A percentile compares a stretch with the other conserved stretches of the same genome.
phyloP scores from a whole-genome alignment of 768 basidiomycete genomes.

The Fistulinella prunicolor region DNA sequence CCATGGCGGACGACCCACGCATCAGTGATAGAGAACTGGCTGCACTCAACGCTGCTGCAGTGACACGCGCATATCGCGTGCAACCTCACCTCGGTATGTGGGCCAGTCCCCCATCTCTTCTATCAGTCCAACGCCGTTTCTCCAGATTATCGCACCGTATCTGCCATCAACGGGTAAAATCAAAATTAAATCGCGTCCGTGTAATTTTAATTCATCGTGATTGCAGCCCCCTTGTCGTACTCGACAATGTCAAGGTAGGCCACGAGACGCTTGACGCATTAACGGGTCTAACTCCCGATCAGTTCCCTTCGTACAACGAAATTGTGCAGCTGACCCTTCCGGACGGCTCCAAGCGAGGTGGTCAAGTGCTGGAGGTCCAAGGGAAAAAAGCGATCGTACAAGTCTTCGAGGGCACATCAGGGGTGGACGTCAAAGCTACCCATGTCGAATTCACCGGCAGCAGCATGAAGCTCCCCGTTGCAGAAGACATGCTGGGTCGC shows the following conservation, averaged over 20 bases:
- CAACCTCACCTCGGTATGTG: constrained; percentile 80
- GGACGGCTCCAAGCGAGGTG: constrained; percentile 92
- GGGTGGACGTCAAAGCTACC: constrained; percentile 95
- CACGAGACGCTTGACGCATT: constrained; percentile 1
- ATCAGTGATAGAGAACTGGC: constrained; percentile 72
- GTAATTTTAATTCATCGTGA: constrained; percentile 8
- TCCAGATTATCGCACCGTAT: constrained; percentile 95
- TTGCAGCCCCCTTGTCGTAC: constrained; percentile 86
- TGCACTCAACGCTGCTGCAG: constrained; percentile 83
- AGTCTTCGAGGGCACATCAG: constrained; percentile 97
- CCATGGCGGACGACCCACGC: constrained; percentile 50
- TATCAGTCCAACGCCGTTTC: constrained; percentile 9
- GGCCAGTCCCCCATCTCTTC: constrained; percentile 3
- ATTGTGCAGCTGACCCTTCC: constrained; percentile 94
- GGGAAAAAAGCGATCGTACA: constrained; percentile 99
- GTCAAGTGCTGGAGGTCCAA: constrained; percentile 96
- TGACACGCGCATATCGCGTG: constrained; percentile 84
- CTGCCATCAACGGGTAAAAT: constrained; percentile 92
- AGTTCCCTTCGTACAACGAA: constrained; percentile 99
- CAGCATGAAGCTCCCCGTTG: constrained; percentile 98
- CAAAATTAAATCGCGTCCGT: not conserved
- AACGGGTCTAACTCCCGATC: constrained; percentile 15
- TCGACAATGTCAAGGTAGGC: constrained; percentile 95
- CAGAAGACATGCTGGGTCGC: constrained; percentile 98
- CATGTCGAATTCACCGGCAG: constrained; percentile 98